Evolutionary conservation across 148 eudicot species (phyloP).

Genomic region (Chenopodium suecicum): DNA sequence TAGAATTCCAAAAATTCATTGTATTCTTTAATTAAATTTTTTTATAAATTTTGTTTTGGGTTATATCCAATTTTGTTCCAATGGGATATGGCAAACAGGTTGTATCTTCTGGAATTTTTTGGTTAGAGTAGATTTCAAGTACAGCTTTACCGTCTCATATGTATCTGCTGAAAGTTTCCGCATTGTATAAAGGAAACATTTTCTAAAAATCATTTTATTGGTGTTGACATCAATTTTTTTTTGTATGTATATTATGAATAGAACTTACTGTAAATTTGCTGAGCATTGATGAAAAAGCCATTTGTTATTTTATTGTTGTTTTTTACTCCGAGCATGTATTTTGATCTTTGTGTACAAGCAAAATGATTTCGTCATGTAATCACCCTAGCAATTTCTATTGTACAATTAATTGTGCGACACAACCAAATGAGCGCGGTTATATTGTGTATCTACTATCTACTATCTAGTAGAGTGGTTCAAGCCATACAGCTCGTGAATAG

Average conservation of each 20-base stretch:
- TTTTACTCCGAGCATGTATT: background rate
- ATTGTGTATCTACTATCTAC: too few species aligned
- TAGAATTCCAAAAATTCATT: conserved; percentile 25
- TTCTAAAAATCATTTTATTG: background rate
- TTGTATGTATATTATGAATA: conserved; percentile 5
- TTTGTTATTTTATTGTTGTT: background rate
- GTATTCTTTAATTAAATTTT: conserved; percentile 27
- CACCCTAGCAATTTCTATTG: too few species aligned
- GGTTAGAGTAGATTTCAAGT: conserved; percentile 12
- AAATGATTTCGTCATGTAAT: too few species aligned
- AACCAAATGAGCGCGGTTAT: too few species aligned
- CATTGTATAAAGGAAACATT: conserved; percentile 1
- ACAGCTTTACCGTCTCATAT: conserved; percentile 4
- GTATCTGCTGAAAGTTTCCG: background rate
- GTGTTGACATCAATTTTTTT: background rate
- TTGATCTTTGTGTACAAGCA: background rate
- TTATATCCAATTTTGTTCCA: background rate
- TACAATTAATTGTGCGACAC: too few species aligned
- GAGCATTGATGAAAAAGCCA: background rate
- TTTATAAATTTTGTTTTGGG: background rate
- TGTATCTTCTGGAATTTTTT: conserved; percentile 15
- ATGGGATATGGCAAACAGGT: background rate
- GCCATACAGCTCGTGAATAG: too few species aligned
- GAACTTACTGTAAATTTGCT: conserved; percentile 8
- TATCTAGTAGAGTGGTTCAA: too few species aligned